Conservation (phyloP, 306 rosid genomes). For the Inga leiocalycina region DNA sequence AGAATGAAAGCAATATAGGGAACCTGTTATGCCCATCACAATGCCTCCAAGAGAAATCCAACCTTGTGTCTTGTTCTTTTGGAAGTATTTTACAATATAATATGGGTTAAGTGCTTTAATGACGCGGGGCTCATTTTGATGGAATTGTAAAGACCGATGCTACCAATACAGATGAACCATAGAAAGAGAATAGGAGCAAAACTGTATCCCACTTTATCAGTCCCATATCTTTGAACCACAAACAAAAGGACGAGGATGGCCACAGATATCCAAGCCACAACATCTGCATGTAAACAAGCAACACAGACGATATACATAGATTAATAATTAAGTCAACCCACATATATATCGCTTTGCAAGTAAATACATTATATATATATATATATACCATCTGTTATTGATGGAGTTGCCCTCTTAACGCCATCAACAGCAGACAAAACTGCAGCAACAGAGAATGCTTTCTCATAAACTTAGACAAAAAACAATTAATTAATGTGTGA, state of each 20-base stretch:
- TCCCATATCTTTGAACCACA: neutral
- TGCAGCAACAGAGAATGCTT: neutral
- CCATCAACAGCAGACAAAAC: slow-evolving; percentile 9
- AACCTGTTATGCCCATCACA: neutral
- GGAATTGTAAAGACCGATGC: neutral
- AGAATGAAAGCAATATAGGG: neutral
- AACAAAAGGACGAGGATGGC: neutral
- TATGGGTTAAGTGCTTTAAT: neutral
- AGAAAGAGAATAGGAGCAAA: neutral
- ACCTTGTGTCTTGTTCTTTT: neutral
- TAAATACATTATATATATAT: neutral
- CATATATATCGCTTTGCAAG: neutral
- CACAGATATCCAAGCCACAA: neutral
- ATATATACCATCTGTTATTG: neutral
- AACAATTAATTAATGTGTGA: neutral
- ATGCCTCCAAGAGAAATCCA: slow-evolving; percentile 11
- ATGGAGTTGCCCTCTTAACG: neutral
- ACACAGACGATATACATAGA: neutral
- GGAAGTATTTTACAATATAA: neutral
- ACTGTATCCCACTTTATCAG: slow-evolving; percentile 5
- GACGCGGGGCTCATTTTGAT: neutral
- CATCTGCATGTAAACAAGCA: neutral
- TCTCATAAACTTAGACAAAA: neutral
- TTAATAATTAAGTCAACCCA: neutral
- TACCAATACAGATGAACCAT: neutral